Conservation (phyloP, 2,329 filamentous ascomycete species). For the Aquanectria penicillioides region DNA sequence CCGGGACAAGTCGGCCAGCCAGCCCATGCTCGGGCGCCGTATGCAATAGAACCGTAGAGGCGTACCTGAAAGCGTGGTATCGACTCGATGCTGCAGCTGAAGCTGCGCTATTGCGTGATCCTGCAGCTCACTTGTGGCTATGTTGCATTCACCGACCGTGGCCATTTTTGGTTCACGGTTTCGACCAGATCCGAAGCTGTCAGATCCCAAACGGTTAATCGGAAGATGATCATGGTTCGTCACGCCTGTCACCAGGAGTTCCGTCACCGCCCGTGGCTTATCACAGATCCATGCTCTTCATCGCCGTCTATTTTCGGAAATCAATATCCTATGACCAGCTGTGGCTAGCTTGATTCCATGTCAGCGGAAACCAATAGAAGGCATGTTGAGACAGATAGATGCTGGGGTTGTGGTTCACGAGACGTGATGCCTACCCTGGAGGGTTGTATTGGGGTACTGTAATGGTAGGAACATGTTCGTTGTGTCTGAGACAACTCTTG, state of each 20-base stretch:
- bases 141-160: background rate
- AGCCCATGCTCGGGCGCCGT: background rate
- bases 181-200: background rate
- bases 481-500: too few relatives aligned
- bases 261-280: background rate
- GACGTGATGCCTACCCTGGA: background rate
- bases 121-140: constrained; percentile 13
- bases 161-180: background rate
- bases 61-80: constrained; percentile 1
- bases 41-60: background rate
- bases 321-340: too few relatives aligned
- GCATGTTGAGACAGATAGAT: too few relatives aligned
- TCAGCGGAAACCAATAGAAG: too few relatives aligned
- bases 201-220: background rate
- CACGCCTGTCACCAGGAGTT: background rate
- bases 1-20: constrained; percentile 2
- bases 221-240: background rate
- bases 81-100: background rate
- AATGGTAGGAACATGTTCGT: too few relatives aligned
- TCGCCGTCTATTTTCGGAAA: too few relatives aligned
- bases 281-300: background rate
- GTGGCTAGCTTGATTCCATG: too few relatives aligned
- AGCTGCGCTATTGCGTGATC: constrained; percentile 1
- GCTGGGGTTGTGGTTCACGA: too few relatives aligned
- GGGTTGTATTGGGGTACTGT: too few relatives aligned